Evolutionary conservation across 2,329 filamentous ascomycete species (phyloP).

Genomic region (Fusarium verrucosum): DNA sequence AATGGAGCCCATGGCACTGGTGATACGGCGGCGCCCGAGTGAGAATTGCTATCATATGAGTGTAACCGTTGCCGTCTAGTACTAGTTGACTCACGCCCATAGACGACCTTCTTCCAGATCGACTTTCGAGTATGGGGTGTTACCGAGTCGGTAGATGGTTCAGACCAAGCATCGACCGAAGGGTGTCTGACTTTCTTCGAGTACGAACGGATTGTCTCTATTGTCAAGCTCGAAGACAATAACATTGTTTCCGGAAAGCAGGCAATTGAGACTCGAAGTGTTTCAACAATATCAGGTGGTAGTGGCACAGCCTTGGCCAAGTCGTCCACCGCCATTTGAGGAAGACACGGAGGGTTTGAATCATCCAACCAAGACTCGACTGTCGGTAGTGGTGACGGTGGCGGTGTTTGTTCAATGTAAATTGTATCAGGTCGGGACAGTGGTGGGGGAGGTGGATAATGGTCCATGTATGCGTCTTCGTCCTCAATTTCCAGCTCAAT

Average conservation of each 20-base stretch:
- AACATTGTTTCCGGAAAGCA: constrained; percentile 70
- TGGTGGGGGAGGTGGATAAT: constrained; percentile 2
- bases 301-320: constrained; percentile 57
- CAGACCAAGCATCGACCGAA: constrained; percentile 36
- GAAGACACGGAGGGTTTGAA: constrained; percentile 44
- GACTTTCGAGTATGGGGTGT: constrained; percentile 41
- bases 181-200: constrained; percentile 62
- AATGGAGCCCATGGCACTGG: constrained; percentile 56
- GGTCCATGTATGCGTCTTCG: constrained; percentile 28
- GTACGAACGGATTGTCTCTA: constrained; percentile 67
- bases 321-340: constrained; percentile 48
- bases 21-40: constrained; percentile 24
- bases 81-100: constrained; percentile 36
- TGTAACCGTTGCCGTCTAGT: constrained; percentile 31
- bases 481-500: constrained; percentile 36
- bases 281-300: constrained; percentile 63
- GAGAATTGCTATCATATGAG: constrained; percentile 16
- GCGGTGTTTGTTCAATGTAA: constrained; percentile 48
- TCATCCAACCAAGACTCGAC: constrained; percentile 52
- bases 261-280: constrained; percentile 61
- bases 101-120: constrained; percentile 51
- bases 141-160: constrained; percentile 28
- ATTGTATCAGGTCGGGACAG: constrained; percentile 36
- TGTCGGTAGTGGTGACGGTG: constrained; percentile 49
- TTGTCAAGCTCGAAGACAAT: constrained; percentile 61